These are phyloP conservation scores for Penicillium italicum DNA, from an alignment of 2,329 filamentous ascomycete genomes.

Conservation along the genomic window DNA sequence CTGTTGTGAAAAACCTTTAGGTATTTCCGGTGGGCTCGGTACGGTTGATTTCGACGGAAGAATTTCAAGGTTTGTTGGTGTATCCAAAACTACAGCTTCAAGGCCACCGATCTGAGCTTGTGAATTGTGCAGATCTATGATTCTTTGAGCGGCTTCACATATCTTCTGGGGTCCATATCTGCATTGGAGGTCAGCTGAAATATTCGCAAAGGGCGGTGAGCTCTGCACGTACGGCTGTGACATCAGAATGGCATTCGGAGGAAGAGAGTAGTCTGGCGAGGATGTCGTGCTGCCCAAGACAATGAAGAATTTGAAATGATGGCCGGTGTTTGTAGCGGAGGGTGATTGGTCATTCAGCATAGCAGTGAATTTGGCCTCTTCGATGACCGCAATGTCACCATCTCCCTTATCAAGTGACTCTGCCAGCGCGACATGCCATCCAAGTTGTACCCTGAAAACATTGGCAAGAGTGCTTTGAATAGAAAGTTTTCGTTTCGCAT, in stretches of 20 bases:
- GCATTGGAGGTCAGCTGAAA: slow-evolving; percentile 8
- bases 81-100: neutral
- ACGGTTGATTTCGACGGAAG: neutral
- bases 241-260: slow-evolving; percentile 22
- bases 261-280: neutral
- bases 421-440: slow-evolving; percentile 26
- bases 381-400: slow-evolving; percentile 30
- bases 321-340: neutral
- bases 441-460: slow-evolving; percentile 21
- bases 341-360: slow-evolving; percentile 7
- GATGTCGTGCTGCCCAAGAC: slow-evolving; percentile 18
- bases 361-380: slow-evolving; percentile 23
- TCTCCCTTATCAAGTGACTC: slow-evolving; percentile 20
- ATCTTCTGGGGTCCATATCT: slow-evolving; percentile 31
- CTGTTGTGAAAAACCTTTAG: neutral
- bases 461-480: slow-evolving; percentile 27
- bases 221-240: slow-evolving; percentile 26
- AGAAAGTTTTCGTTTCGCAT: slow-evolving; percentile 30
- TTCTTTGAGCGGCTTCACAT: slow-evolving; percentile 18
- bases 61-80: neutral
- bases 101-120: neutral
- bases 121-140: neutral
- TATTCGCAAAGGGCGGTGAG: neutral
- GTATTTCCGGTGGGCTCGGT: neutral
- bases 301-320: slow-evolving; percentile 19